Conservation (phyloP, 2,329 filamentous ascomycete species). For the Fusarium mangiferae region DNA sequence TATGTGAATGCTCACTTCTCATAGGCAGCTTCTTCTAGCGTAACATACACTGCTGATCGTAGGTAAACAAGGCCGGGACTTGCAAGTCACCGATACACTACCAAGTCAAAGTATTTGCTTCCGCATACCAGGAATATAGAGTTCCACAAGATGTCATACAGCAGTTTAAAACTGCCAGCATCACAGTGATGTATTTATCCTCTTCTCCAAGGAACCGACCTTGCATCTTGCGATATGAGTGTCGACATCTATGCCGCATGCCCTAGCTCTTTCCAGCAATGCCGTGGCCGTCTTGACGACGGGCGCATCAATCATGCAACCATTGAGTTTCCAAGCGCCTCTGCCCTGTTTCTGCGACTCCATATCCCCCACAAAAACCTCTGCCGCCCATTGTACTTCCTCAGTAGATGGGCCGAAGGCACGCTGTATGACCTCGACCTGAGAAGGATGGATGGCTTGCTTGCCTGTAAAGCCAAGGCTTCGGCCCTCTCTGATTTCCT, state of each 20-base stretch:
- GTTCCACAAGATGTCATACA: too few species aligned
- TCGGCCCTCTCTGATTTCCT: background rate
- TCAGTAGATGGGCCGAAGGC: conserved; percentile 3
- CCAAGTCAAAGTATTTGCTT: too few species aligned
- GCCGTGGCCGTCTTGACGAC: conserved; percentile 1
- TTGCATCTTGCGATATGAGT: background rate
- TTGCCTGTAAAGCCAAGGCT: conserved; percentile 15
- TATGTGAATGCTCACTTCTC: too few species aligned
- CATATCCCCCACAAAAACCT: background rate
- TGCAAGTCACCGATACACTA: too few species aligned
- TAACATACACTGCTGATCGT: too few species aligned
- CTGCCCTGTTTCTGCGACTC: background rate
- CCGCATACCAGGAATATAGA: too few species aligned
- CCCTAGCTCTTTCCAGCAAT: background rate
- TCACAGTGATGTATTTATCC: background rate
- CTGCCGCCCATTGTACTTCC: background rate
- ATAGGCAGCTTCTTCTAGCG: too few species aligned
- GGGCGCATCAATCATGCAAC: conserved; percentile 12
- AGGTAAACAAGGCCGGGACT: too few species aligned
- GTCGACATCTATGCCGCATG: conserved; percentile 4
- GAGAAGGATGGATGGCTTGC: conserved; percentile 13
- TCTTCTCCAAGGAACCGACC: background rate
- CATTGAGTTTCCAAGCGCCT: conserved; percentile 18
- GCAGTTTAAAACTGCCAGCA: too few species aligned
- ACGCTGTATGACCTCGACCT: conserved; percentile 3